These are phyloP conservation scores for Sistotremastrum niveocremeum DNA, from an alignment of 768 basidiomycete genomes.

Conservation along the genomic window DNA sequence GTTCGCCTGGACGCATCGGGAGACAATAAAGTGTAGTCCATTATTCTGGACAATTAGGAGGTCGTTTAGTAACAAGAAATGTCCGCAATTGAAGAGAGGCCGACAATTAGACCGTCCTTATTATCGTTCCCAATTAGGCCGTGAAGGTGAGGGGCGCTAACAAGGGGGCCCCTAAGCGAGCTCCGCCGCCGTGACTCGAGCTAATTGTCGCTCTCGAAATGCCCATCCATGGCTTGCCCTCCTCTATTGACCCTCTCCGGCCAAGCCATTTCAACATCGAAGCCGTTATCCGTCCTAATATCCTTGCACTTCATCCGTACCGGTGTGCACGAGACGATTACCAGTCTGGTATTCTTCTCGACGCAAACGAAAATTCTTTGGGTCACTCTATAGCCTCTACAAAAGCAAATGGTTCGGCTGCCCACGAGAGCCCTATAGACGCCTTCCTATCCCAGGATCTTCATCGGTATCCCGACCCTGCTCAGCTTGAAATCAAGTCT, in stretches of 20 bases:
- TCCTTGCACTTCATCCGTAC: conserved; percentile 83
- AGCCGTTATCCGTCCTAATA: conserved; percentile 81
- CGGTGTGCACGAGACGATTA: conserved; percentile 96
- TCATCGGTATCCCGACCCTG: conserved; percentile 91
- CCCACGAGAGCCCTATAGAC: conserved; percentile 22
- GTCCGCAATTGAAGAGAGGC: no score
- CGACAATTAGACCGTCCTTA: no score
- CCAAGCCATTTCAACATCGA: conserved; percentile 82
- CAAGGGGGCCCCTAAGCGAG: no score
- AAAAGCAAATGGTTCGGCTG: conserved; percentile 7
- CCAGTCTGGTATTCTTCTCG: conserved; percentile 77
- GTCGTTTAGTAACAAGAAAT: no score
- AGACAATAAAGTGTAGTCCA: no score
- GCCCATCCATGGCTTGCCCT: conserved; percentile 50
- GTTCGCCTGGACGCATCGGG: no score
- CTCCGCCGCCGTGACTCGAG: no score
- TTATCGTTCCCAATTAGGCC: no score
- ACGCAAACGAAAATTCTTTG: conserved; percentile 95
- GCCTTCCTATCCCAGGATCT: conserved; percentile 37
- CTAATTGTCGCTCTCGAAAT: conserved; percentile 18
- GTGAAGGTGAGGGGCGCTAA: no score
- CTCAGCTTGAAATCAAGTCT: conserved; percentile 64
- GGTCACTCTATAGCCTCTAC: conserved; percentile 59
- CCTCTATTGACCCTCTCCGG: conserved; percentile 26
- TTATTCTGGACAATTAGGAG: no score